Evolutionary conservation across 768 basidiomycete genomes (phyloP), one percentile per base, ranked within the genome.

Genomic region (Lactarius evosmus): DNA sequence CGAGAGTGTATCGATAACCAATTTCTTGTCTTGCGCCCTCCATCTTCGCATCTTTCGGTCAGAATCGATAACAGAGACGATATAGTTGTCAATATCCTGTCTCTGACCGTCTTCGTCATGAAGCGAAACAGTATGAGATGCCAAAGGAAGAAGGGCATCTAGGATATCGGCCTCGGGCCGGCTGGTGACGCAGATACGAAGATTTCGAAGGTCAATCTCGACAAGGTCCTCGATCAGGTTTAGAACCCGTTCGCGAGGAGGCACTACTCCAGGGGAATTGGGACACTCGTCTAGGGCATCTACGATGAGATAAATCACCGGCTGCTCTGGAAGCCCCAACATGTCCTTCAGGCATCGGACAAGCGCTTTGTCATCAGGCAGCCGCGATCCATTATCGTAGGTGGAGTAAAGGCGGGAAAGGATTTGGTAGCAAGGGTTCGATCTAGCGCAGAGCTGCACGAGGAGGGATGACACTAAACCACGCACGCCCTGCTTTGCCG

Each of bases 201-300:
- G 4, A 30, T 62, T 46, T 50, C n/a, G 27, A 56, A 56, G 54
- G 17, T 49, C 25, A 11, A 38, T 17, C 22, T 50, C 44, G 14
- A 62, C 46, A 25, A 62, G 29, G 11, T 9, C 12, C n/a, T 62
- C 40, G 7, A 62, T 19, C 8, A 56, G 22, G 2, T 50, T 6
- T 12, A 62, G 44, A 25, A 62, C 61, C 44, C 36, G 46, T 30
- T 38, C 61, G 22, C 61, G 61, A 12, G 54, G 25, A 3, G 61
- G 29, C 0, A 27, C 27, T 6, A 62, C 29, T 5, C 54, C 61
- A 7, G 54, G 38, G 16, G n/a, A 38, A 2, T 62, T 62, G 34
- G 61, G 55, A 32, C 61, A 62, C 27, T 62, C 61, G 8, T 62
- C 61, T 16, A 62, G 54, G 11, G 34, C 54, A 25, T 62, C 61